These are phyloP conservation scores for Pseudoturritis turrita DNA, from an alignment of 345 rosid genomes.

Conservation along the genomic window DNA sequence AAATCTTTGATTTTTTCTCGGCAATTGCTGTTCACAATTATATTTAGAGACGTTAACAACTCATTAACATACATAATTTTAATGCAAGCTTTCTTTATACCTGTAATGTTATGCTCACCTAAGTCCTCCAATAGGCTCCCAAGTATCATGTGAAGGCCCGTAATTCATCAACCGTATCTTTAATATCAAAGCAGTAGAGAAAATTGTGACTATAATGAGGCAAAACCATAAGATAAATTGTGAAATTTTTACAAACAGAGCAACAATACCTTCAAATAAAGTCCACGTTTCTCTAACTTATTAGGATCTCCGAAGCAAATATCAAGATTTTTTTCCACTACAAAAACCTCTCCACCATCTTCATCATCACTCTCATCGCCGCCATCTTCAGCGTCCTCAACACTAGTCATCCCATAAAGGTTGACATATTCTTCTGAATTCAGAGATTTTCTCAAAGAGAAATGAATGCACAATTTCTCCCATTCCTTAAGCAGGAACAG, in stretches of 20 bases:
- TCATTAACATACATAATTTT: background rate
- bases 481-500: conserved; percentile 52
- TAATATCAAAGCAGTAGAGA: background rate
- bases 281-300: conserved; percentile 23
- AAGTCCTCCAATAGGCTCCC: conserved; percentile 65
- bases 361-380: conserved; percentile 27
- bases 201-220: background rate
- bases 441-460: conserved; percentile 32
- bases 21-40: conserved; percentile 40
- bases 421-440: conserved; percentile 18
- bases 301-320: conserved; percentile 56
- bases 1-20: conserved; percentile 41
- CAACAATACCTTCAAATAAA: conserved; percentile 51
- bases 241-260: background rate
- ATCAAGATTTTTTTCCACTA: conserved; percentile 43
- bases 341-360: conserved; percentile 42
- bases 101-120: conserved; percentile 33
- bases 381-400: conserved; percentile 22
- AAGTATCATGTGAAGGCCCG: conserved; percentile 46
- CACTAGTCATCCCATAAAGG: conserved; percentile 19
- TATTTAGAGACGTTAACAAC: background rate
- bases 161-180: conserved; percentile 71
- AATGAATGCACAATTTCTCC: conserved; percentile 48
- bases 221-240: background rate
- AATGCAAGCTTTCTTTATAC: background rate